These are phyloP conservation scores for Xylariales sp. DNA, from an alignment of 2,329 filamentous ascomycete genomes.

Conservation along the genomic window DNA sequence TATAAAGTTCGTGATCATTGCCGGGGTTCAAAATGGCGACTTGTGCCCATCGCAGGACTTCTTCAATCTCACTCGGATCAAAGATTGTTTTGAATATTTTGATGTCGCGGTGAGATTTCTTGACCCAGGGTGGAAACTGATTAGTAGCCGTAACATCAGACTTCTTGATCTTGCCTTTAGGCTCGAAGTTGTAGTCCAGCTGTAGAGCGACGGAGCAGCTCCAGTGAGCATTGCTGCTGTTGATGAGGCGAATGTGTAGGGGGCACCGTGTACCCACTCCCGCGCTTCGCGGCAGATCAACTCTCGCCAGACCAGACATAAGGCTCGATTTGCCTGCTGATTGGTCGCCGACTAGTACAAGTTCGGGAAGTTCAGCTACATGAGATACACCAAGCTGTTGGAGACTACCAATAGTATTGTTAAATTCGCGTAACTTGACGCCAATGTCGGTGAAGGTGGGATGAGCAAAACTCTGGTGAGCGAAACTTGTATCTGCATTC, in stretches of 20 bases:
- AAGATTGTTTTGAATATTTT: slow-evolving; percentile 73
- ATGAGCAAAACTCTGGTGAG: slow-evolving; percentile 50
- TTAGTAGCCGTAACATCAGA: slow-evolving; percentile 61
- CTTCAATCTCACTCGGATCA: slow-evolving; percentile 72
- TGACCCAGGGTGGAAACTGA: slow-evolving; percentile 74
- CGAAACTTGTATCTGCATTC: slow-evolving; percentile 45
- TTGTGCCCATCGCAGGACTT: slow-evolving; percentile 79
- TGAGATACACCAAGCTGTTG: slow-evolving; percentile 79
- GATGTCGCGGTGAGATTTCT: slow-evolving; percentile 57
- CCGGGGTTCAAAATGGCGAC: slow-evolving; percentile 79
- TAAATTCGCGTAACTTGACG: slow-evolving; percentile 71
- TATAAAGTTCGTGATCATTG: slow-evolving; percentile 62
- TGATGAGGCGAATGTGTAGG: slow-evolving; percentile 78
- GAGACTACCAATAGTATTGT: slow-evolving; percentile 74
- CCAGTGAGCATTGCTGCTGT: slow-evolving; percentile 68
- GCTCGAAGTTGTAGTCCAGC: slow-evolving; percentile 70
- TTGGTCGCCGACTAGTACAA: slow-evolving; percentile 87
- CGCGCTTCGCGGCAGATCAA: slow-evolving; percentile 66
- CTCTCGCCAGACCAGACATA: slow-evolving; percentile 63
- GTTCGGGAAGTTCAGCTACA: slow-evolving; percentile 77
- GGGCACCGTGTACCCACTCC: slow-evolving; percentile 79
- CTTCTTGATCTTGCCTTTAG: slow-evolving; percentile 55
- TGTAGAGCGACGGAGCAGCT: slow-evolving; percentile 75
- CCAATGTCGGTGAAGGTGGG: slow-evolving; percentile 66
- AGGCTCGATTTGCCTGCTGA: slow-evolving; percentile 81